A percentile compares a stretch with the other conserved stretches of the same genome.
Evolutionary conservation across 805 yeast genomes (phyloP).

Genomic region (Ogataea methanolica): DNA sequence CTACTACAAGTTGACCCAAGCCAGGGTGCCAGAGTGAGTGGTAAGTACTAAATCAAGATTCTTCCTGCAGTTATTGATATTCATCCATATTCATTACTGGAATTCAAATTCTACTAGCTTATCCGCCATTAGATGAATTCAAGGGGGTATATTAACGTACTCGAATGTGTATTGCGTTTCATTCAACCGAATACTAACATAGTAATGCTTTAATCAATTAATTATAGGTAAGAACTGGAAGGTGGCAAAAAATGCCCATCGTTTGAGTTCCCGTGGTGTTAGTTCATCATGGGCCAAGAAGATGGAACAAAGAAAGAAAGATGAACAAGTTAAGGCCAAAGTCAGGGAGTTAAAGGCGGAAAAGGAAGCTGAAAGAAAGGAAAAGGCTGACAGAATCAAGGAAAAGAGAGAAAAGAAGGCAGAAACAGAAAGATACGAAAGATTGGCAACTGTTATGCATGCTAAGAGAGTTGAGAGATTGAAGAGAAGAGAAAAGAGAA

Average conservation of each 20-base stretch:
- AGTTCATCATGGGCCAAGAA: slow-evolving; percentile 61
- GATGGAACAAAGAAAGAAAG: slow-evolving; percentile 60
- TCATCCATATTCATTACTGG: too few relatives aligned
- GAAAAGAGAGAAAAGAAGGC: slow-evolving; percentile 77
- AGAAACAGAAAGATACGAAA: slow-evolving; percentile 84
- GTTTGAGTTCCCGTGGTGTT: slow-evolving; percentile 59
- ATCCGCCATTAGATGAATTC: too few relatives aligned
- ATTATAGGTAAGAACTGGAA: slow-evolving; percentile 71
- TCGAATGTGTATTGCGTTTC: too few relatives aligned
- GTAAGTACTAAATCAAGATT: slow-evolving; percentile 3
- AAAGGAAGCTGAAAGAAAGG: slow-evolving; percentile 56
- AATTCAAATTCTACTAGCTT: too few relatives aligned
- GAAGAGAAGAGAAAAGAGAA: slow-evolving; percentile 89
- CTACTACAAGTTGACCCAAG: slow-evolving; percentile 16
- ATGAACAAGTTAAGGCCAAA: slow-evolving; percentile 62
- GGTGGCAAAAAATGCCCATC: slow-evolving; percentile 58
- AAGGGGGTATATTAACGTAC: slow-evolving; percentile 10
- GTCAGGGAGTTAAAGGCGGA: slow-evolving; percentile 74
- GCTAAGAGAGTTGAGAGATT: slow-evolving; percentile 87
- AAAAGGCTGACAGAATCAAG: slow-evolving; percentile 52
- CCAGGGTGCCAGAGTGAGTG: slow-evolving; percentile 29
- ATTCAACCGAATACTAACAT: too few relatives aligned
- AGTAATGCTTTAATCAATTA: slow-evolving; percentile 14
- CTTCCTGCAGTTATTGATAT: too few relatives aligned
- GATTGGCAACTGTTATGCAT: slow-evolving; percentile 81